Conservation (phyloP, 2,329 filamentous ascomycete genomes). For the Cladosporium sphaerospermum region DNA sequence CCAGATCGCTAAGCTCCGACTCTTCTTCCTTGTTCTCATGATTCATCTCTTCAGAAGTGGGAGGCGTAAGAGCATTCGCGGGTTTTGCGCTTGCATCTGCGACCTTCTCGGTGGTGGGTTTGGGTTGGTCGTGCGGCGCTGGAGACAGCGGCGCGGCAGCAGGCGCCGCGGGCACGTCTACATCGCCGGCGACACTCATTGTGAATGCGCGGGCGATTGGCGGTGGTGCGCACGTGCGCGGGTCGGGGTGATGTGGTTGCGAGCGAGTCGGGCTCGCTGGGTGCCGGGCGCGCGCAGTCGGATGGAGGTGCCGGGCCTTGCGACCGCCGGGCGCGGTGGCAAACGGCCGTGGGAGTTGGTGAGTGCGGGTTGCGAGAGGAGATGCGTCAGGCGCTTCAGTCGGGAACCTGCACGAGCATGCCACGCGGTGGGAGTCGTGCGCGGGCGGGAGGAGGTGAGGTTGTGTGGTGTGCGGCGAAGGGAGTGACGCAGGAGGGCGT, state of each 20-base stretch:
- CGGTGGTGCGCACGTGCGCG: background rate
- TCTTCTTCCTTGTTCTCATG: conserved; percentile 36
- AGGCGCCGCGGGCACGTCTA: conserved; percentile 11
- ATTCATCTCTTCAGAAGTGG: conserved; percentile 46
- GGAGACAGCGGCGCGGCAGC: conserved; percentile 19
- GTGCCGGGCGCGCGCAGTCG: conserved; percentile 2
- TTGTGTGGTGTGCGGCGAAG: background rate
- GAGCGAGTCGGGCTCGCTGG: conserved; percentile 3
- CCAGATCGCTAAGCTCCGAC: conserved; percentile 44
- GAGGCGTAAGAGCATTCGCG: conserved; percentile 40
- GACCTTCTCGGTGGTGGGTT: conserved; percentile 21
- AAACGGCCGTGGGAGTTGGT: background rate
- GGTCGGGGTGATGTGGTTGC: conserved; percentile 1
- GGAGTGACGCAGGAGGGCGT: conserved; percentile 2
- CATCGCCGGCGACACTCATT: conserved; percentile 15
- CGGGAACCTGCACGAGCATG: conserved; percentile 6
- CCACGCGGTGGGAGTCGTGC: background rate
- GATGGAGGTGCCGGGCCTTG: background rate
- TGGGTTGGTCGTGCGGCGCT: conserved; percentile 18
- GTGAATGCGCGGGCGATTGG: conserved; percentile 9
- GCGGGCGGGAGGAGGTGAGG: background rate
- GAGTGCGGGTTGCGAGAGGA: background rate
- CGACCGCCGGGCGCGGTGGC: background rate
- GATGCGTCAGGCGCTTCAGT: conserved; percentile 11
- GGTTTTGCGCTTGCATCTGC: conserved; percentile 7